Evolutionary conservation across 805 yeast genomes (phyloP).

Genomic region (Komagataella populi): DNA sequence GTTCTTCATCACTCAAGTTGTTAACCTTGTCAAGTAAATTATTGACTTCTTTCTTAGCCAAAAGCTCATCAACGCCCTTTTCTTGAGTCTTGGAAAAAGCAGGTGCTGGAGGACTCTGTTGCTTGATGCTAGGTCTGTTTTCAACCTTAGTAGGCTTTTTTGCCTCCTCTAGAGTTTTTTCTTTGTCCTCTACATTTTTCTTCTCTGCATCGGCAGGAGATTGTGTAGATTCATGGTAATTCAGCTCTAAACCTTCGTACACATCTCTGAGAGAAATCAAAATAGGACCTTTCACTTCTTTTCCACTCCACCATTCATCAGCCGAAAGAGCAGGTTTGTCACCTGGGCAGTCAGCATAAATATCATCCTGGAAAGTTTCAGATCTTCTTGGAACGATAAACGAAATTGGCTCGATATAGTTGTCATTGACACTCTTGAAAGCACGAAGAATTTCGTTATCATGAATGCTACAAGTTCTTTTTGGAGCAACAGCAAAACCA

Average conservation of each 20-base stretch:
- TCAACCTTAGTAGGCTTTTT: conserved; percentile 1
- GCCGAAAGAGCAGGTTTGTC: conserved; percentile 66
- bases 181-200: conserved; percentile 10
- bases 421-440: conserved; percentile 82
- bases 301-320: conserved; percentile 69
- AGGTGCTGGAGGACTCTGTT: conserved; percentile 2
- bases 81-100: conserved; percentile 15
- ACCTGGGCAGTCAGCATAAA: conserved; percentile 86
- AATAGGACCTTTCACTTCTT: conserved; percentile 71
- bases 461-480: conserved; percentile 59
- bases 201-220: conserved; percentile 11
- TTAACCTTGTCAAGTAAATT: conserved; percentile 31
- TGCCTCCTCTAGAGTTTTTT: conserved; percentile 7
- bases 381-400: conserved; percentile 90
- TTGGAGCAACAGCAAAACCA: conserved; percentile 87
- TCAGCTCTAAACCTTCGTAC: conserved; percentile 61
- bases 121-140: conserved; percentile 1
- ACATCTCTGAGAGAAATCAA: conserved; percentile 62
- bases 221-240: conserved; percentile 24
- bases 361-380: conserved; percentile 85
- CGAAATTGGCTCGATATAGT: conserved; percentile 77
- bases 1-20: conserved; percentile 23
- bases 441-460: conserved; percentile 77
- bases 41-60: conserved; percentile 32
- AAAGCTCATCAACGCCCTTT: conserved; percentile 31